These are phyloP conservation scores for Inosperma sp. DNA, from an alignment of 768 basidiomycete genomes.

Conservation along the genomic window DNA sequence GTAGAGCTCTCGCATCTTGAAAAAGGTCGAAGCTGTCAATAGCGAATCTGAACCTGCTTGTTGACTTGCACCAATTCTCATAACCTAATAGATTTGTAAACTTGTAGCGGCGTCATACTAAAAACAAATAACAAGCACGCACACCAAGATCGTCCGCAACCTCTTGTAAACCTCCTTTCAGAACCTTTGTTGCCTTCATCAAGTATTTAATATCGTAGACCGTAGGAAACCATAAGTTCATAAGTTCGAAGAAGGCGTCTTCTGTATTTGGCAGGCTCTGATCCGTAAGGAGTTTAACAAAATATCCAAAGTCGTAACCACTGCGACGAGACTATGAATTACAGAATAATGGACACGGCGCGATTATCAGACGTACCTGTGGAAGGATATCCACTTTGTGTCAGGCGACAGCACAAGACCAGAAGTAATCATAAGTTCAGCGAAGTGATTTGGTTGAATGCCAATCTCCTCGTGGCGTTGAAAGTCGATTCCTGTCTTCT, in stretches of 20 bases:
- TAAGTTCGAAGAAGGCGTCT: slow-evolving; percentile 82
- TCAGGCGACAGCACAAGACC: slow-evolving; percentile 87
- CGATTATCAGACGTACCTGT: slow-evolving; percentile 64
- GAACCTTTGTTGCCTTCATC: slow-evolving; percentile 81
- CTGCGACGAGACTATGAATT: slow-evolving; percentile 37
- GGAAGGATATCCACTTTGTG: slow-evolving; percentile 96
- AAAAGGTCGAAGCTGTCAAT: slow-evolving; percentile 89
- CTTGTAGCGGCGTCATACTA: neutral
- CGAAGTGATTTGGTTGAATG: slow-evolving; percentile 90
- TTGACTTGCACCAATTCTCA: slow-evolving; percentile 85
- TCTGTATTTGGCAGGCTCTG: slow-evolving; percentile 85
- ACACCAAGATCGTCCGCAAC: slow-evolving; percentile 95
- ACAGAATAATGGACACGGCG: neutral
- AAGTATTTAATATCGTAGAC: slow-evolving; percentile 98
- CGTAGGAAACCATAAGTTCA: slow-evolving; percentile 90
- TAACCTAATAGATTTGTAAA: slow-evolving; percentile 49
- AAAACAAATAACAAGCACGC: slow-evolving; percentile 28
- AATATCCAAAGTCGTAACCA: slow-evolving; percentile 98
- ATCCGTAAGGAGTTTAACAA: slow-evolving; percentile 88
- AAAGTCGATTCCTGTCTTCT: slow-evolving; percentile 95
- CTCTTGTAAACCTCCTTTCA: slow-evolving; percentile 89
- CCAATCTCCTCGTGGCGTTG: slow-evolving; percentile 90
- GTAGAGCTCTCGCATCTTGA: slow-evolving; percentile 91
- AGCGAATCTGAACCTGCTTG: slow-evolving; percentile 98
- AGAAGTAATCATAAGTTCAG: slow-evolving; percentile 94